Base-by-base conservation (phyloP, 2,329 filamentous ascomycete genomes). In the Canariomyces notabilis region DNA sequence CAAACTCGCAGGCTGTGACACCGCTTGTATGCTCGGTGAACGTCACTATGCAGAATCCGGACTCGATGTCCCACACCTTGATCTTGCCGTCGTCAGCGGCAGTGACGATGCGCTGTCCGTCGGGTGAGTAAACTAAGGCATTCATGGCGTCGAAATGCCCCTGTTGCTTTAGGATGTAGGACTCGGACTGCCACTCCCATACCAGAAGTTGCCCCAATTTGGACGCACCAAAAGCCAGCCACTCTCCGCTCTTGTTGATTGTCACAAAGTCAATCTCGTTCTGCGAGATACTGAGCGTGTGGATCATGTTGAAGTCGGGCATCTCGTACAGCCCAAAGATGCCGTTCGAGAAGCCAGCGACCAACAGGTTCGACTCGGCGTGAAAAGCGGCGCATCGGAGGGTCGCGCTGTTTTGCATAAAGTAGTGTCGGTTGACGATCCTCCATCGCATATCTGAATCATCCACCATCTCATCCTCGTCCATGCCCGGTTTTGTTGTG, bases 121-220 rank as follows among this genome's bases (percentile, higher is more conserved):
- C 91, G 0, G 93, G 90, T 5, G 93, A 91, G 67, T 97, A 98
- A 7, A 87, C 85, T 4, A 98, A 74, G 0, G 89, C 80, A 66
- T 97, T 97, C 80, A 97, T 90, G 2, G 89, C 86, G 64, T 98
- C 93, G 55, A 95, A 90, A 67, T 98, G 93, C 0, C 91, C 93
- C 66, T 97, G 93, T 62, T 98, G 93, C 68, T 98, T 98, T 38
- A 98, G 73, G 48, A 98, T 94, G 66, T 98, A 98, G 5, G 91
- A 97, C 67, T 98, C 94, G 0, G 93, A 98, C 64, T 97, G 91
- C 90, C 94, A 98, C 65, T 98, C 93, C 93, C 93, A 98, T 4
- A 98, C 93, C 4, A 98, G 72, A n/a, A 98, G 74, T 63, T 98
- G 93, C 1, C 94, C 94, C 5, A 95, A 76, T 59, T 94, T 94